Base-by-base conservation (phyloP, 2,329 filamentous ascomycete genomes). In the Claviceps cyperi region DNA sequence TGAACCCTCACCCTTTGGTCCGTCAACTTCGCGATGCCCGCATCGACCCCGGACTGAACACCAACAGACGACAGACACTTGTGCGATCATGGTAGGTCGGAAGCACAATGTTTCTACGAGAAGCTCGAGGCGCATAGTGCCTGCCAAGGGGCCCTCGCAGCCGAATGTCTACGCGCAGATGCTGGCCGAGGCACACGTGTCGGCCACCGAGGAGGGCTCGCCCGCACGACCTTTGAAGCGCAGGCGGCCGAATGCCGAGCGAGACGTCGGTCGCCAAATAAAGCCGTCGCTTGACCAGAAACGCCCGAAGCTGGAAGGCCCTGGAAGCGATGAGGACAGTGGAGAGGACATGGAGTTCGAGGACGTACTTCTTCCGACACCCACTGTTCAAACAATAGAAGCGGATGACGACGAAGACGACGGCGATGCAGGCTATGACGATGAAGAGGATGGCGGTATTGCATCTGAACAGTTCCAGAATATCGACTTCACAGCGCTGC, bases 361-460 rank as follows among this genome's bases (percentile, higher is more conserved):
- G 53, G 74, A 78, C 56, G 71, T 77, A 1, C 55, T 61, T 4
- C 56, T 76, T 3, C 75, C 75, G 0, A 55, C 63, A 14, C 67
- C 73, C 0, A 75, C 68, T 0, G 56, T 76, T 17, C 75, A 79
- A 57, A 78, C 74, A 1, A 66, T 76, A 50, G 67, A 72, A 44
- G 60, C 68, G 49, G 72, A 74, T 36, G 73, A 71, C 0, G 73
- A 74, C 9, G 71, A 73, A 1, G 67, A 69, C 0, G 67, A 69
- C 0, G 61, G 62, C 1, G 66, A 69, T 11, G 69, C 69, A 1
- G 60, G 59, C 2, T 65, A 71, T 2, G 66, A 68, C 3, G 66
- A 68, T 2, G 66, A 69, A 1, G 66, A 69, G 9, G 66, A 69
- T 5, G 21, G 13, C 9, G 28, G 1, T 9, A 6, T 2, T 9